A percentile compares a stretch with the other conserved stretches of the same genome.
phyloP scores from a whole-genome alignment of 805 yeast genomes.

The Myxozyma neglecta region DNA sequence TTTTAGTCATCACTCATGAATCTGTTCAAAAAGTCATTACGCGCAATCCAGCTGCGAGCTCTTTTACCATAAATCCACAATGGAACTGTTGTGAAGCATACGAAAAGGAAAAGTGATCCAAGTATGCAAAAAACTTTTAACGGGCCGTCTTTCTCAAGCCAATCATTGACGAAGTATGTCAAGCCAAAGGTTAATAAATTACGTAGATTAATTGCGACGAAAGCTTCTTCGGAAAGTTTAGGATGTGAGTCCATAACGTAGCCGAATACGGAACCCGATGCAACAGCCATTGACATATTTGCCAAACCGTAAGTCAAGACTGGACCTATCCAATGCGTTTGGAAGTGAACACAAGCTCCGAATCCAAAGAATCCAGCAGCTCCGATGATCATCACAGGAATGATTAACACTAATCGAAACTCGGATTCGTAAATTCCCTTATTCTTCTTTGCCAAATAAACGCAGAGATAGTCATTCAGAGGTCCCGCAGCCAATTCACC shows the following conservation, averaged over 20 bases:
- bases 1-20: not conserved
- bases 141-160: conserved; percentile 2
- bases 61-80: conserved; percentile 6
- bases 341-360: conserved; percentile 54
- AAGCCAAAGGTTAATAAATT: conserved; percentile 1
- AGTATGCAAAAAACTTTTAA: not conserved
- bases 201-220: conserved; percentile 4
- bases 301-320: conserved; percentile 1
- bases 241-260: conserved; percentile 8
- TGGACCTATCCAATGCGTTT: conserved; percentile 7
- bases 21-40: not conserved
- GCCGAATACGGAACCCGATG: conserved; percentile 1
- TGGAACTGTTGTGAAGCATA: not conserved
- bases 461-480: conserved; percentile 50
- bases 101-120: not conserved
- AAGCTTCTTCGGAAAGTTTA: conserved; percentile 6
- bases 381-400: conserved; percentile 49
- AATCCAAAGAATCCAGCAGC: conserved; percentile 59
- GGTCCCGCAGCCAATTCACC: conserved; percentile 59
- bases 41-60: conserved; percentile 5
- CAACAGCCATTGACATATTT: conserved; percentile 4
- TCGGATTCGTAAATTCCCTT: conserved; percentile 64
- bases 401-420: conserved; percentile 54
- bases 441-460: conserved; percentile 49
- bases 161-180: conserved; percentile 7